Percentiles rank a stretch among this genome's conserved stretches.
Conservation (phyloP, 306 rosid species). For the Pueraria montana region DNA sequence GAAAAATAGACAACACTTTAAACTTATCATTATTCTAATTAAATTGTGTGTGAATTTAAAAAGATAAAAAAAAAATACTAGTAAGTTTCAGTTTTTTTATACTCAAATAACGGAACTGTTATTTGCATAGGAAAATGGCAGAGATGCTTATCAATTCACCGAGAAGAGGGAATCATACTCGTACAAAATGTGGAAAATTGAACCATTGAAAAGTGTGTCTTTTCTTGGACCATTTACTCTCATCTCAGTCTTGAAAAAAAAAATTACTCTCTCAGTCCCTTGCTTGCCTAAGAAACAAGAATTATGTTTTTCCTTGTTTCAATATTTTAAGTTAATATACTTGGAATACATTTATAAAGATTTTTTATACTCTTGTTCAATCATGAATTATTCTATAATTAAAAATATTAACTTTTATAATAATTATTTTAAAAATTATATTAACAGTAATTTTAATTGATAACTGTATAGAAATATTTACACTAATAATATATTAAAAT, state of each 20-base stretch:
- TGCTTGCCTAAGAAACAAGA: slow-evolving; percentile 30
- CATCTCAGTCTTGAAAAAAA: not conserved
- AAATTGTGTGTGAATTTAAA: not conserved
- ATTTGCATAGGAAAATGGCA: slow-evolving; percentile 50
- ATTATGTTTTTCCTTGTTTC: slow-evolving; percentile 31
- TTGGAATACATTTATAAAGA: not conserved
- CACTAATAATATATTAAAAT: not conserved
- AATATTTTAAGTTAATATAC: slow-evolving; percentile 1
- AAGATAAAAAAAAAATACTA: not conserved
- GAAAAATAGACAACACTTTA: not conserved
- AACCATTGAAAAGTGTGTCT: slow-evolving; percentile 58
- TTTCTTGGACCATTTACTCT: slow-evolving; percentile 28
- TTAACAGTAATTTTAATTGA: not conserved
- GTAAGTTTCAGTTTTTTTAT: not conserved
- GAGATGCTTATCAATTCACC: slow-evolving; percentile 47
- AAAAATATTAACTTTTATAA: not conserved
- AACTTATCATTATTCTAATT: not conserved
- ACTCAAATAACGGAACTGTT: slow-evolving; percentile 36
- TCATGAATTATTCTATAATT: not conserved
- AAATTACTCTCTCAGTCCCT: not conserved
- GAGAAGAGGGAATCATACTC: slow-evolving; percentile 39
- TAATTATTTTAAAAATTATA: not conserved
- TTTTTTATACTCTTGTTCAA: not conserved
- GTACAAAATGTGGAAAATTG: slow-evolving; percentile 66
- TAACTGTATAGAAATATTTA: not conserved